Base-by-base conservation (phyloP, 2,329 filamentous ascomycete genomes). In the Aspergillus sp. region DNA sequence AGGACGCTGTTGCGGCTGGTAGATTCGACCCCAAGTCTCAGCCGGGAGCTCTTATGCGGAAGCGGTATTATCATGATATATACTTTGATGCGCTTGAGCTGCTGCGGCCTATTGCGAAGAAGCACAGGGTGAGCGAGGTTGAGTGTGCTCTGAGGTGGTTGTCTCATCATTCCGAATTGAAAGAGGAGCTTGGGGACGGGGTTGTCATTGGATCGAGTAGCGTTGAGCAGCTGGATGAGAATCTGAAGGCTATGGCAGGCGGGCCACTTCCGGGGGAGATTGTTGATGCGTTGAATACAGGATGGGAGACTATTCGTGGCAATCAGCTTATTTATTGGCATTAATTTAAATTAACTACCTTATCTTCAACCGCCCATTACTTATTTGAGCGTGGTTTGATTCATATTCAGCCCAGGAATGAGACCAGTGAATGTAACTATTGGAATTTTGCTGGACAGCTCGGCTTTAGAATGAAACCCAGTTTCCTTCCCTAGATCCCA, bases 71-170 rank as follows among this genome's bases (percentile, higher is more conserved):
- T n/a, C n/a, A n/a, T n/a, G n/a, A n/a, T n/a, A n/a, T n/a, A n/a
- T n/a, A n/a, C n/a, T n/a, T n/a, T n/a, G n/a, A n/a, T n/a, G n/a
- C n/a, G n/a, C n/a, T n/a, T n/a, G n/a, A n/a, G n/a, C n/a, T n/a
- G n/a, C n/a, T 80, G 30, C 67, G 74, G 51, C 62, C 70, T 2
- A 69, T 68, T 20, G 68, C 72, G 0, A 67, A 68, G 62, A 75
- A 77, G 65, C 72, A 79, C 61, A 70, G 71, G 1, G 30, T 82
- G 33, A 78, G 75, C 0, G 66, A 76, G 56, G 70, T 72, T 0
- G 78, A 81, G 59, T 71, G 72, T 61, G 78, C 78, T 1, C 59
- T 82, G 53, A 62, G 80, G 30, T 82, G 80, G 80, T 68, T 75
- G 37, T 67, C 67, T 1, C 75, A 82, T 64, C 79, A 82, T 58